A percentile compares a stretch with the other conserved stretches of the same genome.
phyloP scores from a whole-genome alignment of 192 early-diverging fungal genomes.

The Dispira simplex region DNA sequence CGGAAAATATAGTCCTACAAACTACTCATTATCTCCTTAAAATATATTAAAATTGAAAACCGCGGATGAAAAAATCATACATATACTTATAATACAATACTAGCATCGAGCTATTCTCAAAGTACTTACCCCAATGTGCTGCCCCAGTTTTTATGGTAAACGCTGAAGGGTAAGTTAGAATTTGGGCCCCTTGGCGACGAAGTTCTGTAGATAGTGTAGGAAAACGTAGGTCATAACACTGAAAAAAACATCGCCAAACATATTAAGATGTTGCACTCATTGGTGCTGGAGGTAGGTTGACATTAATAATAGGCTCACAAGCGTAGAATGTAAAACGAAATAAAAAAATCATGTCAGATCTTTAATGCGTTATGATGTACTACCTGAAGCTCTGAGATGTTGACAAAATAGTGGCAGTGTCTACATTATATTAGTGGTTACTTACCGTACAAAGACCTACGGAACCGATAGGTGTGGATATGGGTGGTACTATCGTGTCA shows the following conservation, averaged over 20 bases:
- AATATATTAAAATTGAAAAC: too few relatives aligned
- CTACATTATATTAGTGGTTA: slow-evolving; percentile 5
- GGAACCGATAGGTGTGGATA: slow-evolving; percentile 2
- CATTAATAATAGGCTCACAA: neutral
- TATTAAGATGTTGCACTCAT: neutral
- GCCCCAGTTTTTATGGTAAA: slow-evolving; percentile 68
- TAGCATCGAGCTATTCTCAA: too few relatives aligned
- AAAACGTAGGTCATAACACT: slow-evolving; percentile 75
- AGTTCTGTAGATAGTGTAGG: slow-evolving; percentile 45
- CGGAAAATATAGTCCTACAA: too few relatives aligned
- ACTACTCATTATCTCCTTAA: too few relatives aligned
- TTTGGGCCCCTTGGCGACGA: slow-evolving; percentile 40
- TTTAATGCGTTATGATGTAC: neutral
- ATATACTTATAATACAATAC: too few relatives aligned
- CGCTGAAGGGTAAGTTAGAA: slow-evolving; percentile 66
- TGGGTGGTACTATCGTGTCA: slow-evolving; percentile 18
- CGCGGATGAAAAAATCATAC: neutral
- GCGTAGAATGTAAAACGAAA: neutral
- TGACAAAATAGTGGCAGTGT: slow-evolving; percentile 41
- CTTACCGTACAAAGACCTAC: slow-evolving; percentile 11
- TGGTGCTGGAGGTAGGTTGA: neutral
- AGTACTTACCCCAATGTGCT: slow-evolving; percentile 56
- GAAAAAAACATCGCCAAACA: neutral
- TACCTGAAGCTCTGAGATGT: slow-evolving; percentile 20
- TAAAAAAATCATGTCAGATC: neutral